A percentile compares a stretch with the other conserved stretches of the same genome.
Evolutionary conservation across 2,329 filamentous ascomycete genomes (phyloP).

Genomic region (Aspergillus brasiliensis): DNA sequence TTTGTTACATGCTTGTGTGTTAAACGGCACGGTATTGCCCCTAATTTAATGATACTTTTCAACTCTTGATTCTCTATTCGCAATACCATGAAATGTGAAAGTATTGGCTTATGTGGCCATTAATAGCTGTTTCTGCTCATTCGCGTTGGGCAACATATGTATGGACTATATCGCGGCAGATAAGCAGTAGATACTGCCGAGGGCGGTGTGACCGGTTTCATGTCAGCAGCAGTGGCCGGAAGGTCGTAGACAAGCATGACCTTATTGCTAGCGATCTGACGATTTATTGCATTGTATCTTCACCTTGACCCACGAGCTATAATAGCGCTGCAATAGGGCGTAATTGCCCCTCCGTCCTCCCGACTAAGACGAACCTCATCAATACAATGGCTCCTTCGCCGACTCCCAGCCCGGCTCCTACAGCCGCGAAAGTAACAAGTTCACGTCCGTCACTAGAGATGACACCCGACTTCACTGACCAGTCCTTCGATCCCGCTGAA

Average conservation of each 20-base stretch:
- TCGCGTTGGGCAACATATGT: no score
- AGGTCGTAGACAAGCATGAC: neutral
- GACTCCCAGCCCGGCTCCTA: conserved; percentile 25
- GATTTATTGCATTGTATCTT: neutral
- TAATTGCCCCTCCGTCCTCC: conserved; percentile 5
- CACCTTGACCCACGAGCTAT: neutral
- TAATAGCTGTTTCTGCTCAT: neutral
- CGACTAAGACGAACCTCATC: neutral
- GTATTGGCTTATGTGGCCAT: neutral
- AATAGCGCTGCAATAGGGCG: conserved; percentile 11
- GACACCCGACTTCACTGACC: conserved; percentile 72
- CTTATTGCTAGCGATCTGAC: neutral
- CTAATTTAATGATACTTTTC: neutral
- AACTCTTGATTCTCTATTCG: neutral
- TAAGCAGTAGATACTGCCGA: conserved; percentile 1
- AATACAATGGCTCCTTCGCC: conserved; percentile 18
- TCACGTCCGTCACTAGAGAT: conserved; percentile 40
- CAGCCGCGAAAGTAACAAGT: conserved; percentile 32
- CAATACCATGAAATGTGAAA: neutral
- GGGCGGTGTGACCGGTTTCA: neutral
- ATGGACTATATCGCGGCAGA: neutral
- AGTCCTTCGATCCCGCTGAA: conserved; percentile 77
- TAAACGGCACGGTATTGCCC: neutral
- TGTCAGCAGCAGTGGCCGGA: neutral
- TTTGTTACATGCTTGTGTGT: conserved; percentile 15